phyloP scores from a whole-genome alignment of 2,329 filamentous ascomycete genomes.

The Pestalotiopsis sp. region DNA sequence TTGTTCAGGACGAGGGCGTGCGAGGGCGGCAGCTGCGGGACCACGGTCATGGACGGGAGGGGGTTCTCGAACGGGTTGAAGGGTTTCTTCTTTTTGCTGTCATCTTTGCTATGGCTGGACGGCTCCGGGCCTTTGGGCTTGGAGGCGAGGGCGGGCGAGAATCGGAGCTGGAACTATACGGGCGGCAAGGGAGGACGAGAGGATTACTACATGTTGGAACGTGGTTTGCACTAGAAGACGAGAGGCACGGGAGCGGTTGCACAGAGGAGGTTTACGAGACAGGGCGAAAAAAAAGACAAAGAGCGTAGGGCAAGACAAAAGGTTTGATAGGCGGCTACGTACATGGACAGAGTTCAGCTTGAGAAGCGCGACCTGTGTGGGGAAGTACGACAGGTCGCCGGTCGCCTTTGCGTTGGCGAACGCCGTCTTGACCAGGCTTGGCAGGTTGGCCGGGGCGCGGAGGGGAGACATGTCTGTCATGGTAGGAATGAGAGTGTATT shows the following conservation, averaged over 20 bases:
- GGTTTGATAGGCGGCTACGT: constrained; percentile 21
- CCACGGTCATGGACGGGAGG: constrained; percentile 52
- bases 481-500: background rate
- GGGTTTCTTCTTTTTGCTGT: constrained; percentile 38
- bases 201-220: background rate
- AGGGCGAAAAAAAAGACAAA: background rate
- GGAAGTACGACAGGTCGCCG: constrained; percentile 57
- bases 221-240: background rate
- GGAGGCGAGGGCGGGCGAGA: constrained; percentile 68
- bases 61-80: constrained; percentile 71
- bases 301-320: background rate
- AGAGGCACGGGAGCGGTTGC: background rate
- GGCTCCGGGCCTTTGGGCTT: constrained; percentile 61
- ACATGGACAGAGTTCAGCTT: constrained; percentile 47
- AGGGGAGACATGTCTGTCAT: constrained; percentile 41
- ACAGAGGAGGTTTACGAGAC: background rate
- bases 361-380: constrained; percentile 55
- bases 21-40: constrained; percentile 50
- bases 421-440: constrained; percentile 51
- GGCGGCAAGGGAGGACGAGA: too few species aligned
- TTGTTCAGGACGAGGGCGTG: constrained; percentile 76
- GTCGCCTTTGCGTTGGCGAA: constrained; percentile 51
- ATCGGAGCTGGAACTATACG: constrained; percentile 71
- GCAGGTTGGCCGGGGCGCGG: constrained; percentile 49
- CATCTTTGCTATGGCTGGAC: background rate